These are phyloP conservation scores for Leccinum rimulosum DNA, from an alignment of 768 basidiomycete species.

Conservation along the genomic window DNA sequence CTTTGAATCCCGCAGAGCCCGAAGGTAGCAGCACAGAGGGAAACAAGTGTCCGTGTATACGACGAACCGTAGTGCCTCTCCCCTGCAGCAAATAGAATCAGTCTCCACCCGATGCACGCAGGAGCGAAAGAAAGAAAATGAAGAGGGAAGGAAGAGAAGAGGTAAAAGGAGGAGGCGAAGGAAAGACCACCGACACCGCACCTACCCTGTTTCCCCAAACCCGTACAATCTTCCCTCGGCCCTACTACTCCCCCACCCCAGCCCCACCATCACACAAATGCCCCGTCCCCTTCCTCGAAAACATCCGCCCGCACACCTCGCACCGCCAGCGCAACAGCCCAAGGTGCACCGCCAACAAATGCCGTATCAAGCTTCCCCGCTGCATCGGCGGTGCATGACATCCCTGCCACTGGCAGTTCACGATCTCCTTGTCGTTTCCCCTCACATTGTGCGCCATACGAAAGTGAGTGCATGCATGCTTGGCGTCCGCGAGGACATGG, in stretches of 20 bases:
- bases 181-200: background rate
- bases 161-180: background rate
- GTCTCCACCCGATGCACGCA: background rate
- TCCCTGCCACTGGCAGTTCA: constrained; percentile 9
- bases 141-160: background rate
- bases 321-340: constrained; percentile 18
- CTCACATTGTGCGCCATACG: constrained; percentile 15
- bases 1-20: background rate
- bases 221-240: background rate
- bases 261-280: constrained; percentile 8
- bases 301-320: constrained; percentile 8
- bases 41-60: background rate
- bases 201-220: background rate
- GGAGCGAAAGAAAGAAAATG: background rate
- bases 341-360: constrained; percentile 19
- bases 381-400: constrained; percentile 20
- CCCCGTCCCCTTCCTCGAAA: constrained; percentile 19
- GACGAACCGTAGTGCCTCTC: background rate
- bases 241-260: background rate
- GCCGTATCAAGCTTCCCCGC: constrained; percentile 19
- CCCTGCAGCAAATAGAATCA: background rate
- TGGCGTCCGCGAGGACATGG: constrained; percentile 6
- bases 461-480: constrained; percentile 11
- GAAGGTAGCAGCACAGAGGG: background rate
- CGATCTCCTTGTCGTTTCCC: constrained; percentile 17